Base-by-base conservation (phyloP, 2,329 filamentous ascomycete species). In the Ascochyta koolunga region DNA sequence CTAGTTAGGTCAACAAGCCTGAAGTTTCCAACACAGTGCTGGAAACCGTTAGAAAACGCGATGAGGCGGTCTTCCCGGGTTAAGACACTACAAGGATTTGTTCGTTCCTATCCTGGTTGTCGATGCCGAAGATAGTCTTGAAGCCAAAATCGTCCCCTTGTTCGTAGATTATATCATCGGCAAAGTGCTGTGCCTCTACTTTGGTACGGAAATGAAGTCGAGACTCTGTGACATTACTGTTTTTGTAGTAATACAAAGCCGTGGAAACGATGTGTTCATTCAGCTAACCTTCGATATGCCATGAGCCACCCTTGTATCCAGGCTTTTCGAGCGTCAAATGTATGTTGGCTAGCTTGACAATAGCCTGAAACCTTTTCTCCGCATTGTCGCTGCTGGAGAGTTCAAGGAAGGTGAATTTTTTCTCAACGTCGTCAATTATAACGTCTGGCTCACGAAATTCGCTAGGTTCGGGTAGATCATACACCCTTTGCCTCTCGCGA, bases 191-290 rank as follows among this genome's bases (percentile, higher is more conserved):
- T 6, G 44, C 35, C 2, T 33, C 36, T 5, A 50, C 51, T n/a
- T 55, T 55, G 32, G 56, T 64, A n/a, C 54, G 61, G 43, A 65
- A 65, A 2, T 53, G 44, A 10, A 65, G 54, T n/a, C 47, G 48
- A 8, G 56, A 60, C 15, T 41, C 76, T 0, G 80, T 81, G 47
- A 88, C 80, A 66, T 89, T 89, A 0, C 84, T 78, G 36, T 67
- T 73, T 53, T 86, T 82, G 60, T 84, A 85, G 67, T 86, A 86
- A 69, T 85, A 86, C 19, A 89, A 73, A 0, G 85, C 83, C 0
- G 84, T 85, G 0, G 85, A 83, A 57, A 80, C 81, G 31, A 89
- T 87, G 57, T 82, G 83, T 69, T 89, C 86, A 59, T 89, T 89
- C 69, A 74, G 57, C 31, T 58, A 56, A 15, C 75, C 74, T 61